Conservation (phyloP, 768 basidiomycete species). For the Lactarius evosmus region DNA sequence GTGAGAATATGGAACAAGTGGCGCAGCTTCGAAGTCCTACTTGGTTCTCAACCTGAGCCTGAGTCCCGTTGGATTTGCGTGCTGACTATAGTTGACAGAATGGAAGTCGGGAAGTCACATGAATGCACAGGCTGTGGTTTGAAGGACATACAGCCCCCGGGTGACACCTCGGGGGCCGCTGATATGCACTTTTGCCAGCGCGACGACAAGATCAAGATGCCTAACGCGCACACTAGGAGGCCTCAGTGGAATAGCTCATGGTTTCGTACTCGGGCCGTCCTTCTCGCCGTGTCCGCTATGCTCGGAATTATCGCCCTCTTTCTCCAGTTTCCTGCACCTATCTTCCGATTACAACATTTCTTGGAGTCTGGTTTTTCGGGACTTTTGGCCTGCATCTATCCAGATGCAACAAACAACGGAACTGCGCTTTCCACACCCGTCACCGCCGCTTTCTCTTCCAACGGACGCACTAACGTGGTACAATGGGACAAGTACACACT, state of each 20-base stretch:
- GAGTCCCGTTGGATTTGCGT: not conserved
- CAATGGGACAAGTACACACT: slow-evolving; percentile 29
- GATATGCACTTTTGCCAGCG: not conserved
- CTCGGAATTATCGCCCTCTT: not conserved
- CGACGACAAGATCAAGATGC: not conserved
- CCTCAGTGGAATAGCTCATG: not conserved
- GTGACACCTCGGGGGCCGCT: not conserved
- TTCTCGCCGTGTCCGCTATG: slow-evolving; percentile 1
- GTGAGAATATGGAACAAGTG: not conserved
- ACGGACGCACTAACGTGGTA: slow-evolving; percentile 23
- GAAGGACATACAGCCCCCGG: not conserved
- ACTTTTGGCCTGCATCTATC: not conserved
- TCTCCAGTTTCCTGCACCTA: not conserved
- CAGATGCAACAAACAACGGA: not conserved
- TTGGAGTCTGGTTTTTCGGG: not conserved
- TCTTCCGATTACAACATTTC: not conserved
- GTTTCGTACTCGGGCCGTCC: not conserved
- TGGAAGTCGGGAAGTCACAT: not conserved
- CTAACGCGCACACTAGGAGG: not conserved
- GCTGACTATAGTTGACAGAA: not conserved
- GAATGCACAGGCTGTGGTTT: not conserved
- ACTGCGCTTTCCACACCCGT: not conserved
- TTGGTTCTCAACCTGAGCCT: not conserved
- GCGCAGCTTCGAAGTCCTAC: no score
- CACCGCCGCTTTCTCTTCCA: slow-evolving; percentile 7